Evolutionary conservation across 805 yeast species (phyloP).

Genomic region (Candida sithepensis): DNA sequence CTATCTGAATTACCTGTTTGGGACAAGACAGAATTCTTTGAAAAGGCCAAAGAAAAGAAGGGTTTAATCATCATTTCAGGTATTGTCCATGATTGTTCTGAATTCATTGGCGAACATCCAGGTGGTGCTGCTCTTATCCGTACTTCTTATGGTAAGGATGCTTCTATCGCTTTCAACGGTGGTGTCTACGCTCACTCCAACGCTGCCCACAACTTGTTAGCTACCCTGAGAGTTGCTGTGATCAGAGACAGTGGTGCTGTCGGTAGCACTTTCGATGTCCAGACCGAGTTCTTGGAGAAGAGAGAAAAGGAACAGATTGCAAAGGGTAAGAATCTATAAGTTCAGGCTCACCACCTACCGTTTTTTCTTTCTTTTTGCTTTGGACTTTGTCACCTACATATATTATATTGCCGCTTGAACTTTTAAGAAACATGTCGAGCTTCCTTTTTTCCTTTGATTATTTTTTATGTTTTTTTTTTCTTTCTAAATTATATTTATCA

Average conservation of each 20-base stretch:
- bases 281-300: conserved; percentile 30
- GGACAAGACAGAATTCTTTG: conserved; percentile 61
- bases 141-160: conserved; percentile 76
- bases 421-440: background rate
- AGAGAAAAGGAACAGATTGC: conserved; percentile 6
- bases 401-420: background rate
- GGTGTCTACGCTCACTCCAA: conserved; percentile 83
- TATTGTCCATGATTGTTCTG: conserved; percentile 72
- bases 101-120: conserved; percentile 72
- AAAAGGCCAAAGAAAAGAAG: conserved; percentile 42
- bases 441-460: background rate
- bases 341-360: background rate
- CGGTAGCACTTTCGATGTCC: conserved; percentile 50
- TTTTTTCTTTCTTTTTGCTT: background rate
- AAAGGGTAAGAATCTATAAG: background rate
- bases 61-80: conserved; percentile 74
- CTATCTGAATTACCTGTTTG: conserved; percentile 67
- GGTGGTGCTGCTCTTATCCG: conserved; percentile 75
- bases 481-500: background rate
- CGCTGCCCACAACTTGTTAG: conserved; percentile 80
- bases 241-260: conserved; percentile 63
- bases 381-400: no score
- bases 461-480: background rate
- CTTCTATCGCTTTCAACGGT: conserved; percentile 80
- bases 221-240: conserved; percentile 80